Evolutionary conservation across 441 rosid species (phyloP), one percentile per base, ranked within the genome.

Genomic region (Eutrema salsugineum): DNA sequence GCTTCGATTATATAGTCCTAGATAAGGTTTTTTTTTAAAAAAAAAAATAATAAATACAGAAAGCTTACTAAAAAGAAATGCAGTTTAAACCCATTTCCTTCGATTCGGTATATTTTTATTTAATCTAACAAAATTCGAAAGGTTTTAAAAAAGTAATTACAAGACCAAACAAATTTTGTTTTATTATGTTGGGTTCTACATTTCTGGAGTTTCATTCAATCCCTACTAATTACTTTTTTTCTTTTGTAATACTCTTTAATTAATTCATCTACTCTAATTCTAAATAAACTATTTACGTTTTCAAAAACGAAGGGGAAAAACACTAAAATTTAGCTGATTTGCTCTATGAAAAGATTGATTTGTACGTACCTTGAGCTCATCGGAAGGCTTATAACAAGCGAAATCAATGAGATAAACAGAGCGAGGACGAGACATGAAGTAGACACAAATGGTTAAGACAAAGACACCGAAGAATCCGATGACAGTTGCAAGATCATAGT

Each of bases 391-490:
- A 71, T 70, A 88, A 51, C 98, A 94, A 20, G 98, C 86, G 30
- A 90, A 94, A 56, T 90, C 97, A 6, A 94, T 70, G 27, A 94
- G 92, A 76, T 94, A 94, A 73, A 91, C 82, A 6, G 99, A 85
- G 3, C 90, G 84, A 24, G 97, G 99, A 14, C 91, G 78, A 7
- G 97, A 90, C 92, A 86, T 85, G 76, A 91, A 87, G 81, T 88
- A 88, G 66, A 83, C 87, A 27, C 87, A 87, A 8, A 85, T 55
- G 4, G 97, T 90, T 77, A 94, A 89, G 30, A 82, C 84, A 36
- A 94, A 81, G 27, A 88, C 86, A 8, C 85, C 86, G 8, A 85
- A 65, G 75, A 84, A 90, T 0, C 89, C 86, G 24, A 90, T 80
- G 19, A 90, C 77, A 3, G 93, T 85, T 32, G 89, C 93, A 12